Evolutionary conservation across 2,329 filamentous ascomycete species (phyloP).

Genomic region (Blumeria graminis): DNA sequence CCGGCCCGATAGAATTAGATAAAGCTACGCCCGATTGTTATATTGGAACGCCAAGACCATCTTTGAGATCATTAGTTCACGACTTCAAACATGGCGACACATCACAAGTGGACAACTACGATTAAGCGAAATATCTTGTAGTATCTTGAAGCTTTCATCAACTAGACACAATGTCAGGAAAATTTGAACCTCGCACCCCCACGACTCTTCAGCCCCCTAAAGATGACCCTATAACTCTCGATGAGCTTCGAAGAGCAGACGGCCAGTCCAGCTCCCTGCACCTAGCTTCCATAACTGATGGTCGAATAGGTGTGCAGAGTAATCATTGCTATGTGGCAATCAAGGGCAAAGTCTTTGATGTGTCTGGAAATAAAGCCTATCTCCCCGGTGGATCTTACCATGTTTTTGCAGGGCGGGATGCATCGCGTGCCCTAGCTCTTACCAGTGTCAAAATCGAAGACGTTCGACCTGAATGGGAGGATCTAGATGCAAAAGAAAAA

Average conservation of each 20-base stretch:
- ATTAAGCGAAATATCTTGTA: too few species aligned
- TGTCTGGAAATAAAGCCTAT: constrained; percentile 74
- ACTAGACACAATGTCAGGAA: constrained; percentile 25
- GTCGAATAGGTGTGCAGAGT: constrained; percentile 32
- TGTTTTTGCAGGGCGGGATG: constrained; percentile 87
- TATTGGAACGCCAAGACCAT: too few species aligned
- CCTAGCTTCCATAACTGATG: neutral
- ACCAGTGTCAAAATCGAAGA: constrained; percentile 74
- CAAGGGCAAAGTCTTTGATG: constrained; percentile 81
- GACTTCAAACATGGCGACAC: too few species aligned
- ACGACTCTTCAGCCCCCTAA: constrained; percentile 65
- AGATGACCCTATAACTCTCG: constrained; percentile 58
- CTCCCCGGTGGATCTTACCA: constrained; percentile 61
- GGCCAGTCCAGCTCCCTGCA: constrained; percentile 32
- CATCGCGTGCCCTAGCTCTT: constrained; percentile 70
- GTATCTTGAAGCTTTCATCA: too few species aligned
- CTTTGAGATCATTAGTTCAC: too few species aligned
- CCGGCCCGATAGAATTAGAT: too few species aligned
- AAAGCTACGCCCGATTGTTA: too few species aligned
- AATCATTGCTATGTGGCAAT: constrained; percentile 44
- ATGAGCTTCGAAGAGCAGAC: constrained; percentile 58
- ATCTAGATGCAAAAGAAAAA: constrained; percentile 67
- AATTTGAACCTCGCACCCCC: constrained; percentile 56
- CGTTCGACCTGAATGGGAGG: constrained; percentile 58
- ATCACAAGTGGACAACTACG: too few species aligned